Conservation (phyloP, 257 asterid genomes). For the Scutellaria galericulata region DNA sequence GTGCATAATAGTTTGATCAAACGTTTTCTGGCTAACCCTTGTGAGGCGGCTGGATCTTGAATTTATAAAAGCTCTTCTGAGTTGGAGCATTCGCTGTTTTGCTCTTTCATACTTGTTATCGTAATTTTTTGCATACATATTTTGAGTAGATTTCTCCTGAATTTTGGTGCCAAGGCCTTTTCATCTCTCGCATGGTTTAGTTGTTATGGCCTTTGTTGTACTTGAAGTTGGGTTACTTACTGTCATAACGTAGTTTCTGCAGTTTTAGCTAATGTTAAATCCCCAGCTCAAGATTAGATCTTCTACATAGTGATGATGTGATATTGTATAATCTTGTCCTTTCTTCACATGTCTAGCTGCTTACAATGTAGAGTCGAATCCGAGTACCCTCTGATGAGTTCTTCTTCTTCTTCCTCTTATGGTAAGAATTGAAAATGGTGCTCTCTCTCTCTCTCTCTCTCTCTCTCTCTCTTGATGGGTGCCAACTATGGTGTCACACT, state of each 20-base stretch:
- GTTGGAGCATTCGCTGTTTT: neutral
- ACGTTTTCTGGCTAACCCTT: conserved; percentile 31
- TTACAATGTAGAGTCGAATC: too few species aligned
- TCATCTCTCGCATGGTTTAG: conserved; percentile 4
- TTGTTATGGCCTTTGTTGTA: neutral
- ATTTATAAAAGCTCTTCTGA: conserved; percentile 11
- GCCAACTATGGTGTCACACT: too few species aligned
- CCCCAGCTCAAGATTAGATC: neutral
- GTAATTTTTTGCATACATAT: conserved; percentile 24
- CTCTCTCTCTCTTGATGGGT: too few species aligned
- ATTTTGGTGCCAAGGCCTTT: conserved; percentile 25
- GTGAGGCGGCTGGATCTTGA: conserved; percentile 28
- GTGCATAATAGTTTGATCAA: conserved; percentile 30
- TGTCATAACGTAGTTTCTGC: neutral
- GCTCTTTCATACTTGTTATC: conserved; percentile 1
- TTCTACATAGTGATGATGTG: neutral
- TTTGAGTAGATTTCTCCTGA: conserved; percentile 26
- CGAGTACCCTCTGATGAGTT: too few species aligned
- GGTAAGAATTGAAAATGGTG: too few species aligned
- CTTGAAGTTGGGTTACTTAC: neutral
- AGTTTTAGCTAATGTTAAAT: too few species aligned
- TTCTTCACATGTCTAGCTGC: neutral
- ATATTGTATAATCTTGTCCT: neutral
- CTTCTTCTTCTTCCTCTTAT: too few species aligned
- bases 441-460: too few species aligned